Conservation (phyloP, 2,329 filamentous ascomycete genomes). For the Hypoxylon sp. region DNA sequence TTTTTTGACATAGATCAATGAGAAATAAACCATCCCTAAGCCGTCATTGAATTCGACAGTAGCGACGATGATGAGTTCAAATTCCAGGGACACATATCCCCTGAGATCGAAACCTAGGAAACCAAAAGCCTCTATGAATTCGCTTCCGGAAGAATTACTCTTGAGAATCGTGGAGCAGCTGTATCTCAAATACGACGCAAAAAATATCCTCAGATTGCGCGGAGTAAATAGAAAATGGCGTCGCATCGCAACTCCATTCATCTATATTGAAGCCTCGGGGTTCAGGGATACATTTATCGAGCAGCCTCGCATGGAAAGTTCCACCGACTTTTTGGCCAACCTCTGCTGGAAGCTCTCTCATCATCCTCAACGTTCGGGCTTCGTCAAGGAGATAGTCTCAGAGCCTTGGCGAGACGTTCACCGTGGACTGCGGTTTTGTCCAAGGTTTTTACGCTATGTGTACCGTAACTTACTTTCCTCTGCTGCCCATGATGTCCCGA, state of each 20-base stretch:
- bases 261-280: slow-evolving; percentile 14
- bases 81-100: not conserved
- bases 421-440: not conserved
- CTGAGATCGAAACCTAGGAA: not conserved
- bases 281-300: not conserved
- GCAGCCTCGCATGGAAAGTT: not conserved
- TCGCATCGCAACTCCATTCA: slow-evolving; percentile 19
- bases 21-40: not conserved
- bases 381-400: slow-evolving; percentile 18
- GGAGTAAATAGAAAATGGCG: slow-evolving; percentile 20
- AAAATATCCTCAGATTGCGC: slow-evolving; percentile 23
- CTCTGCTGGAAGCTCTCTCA: slow-evolving; percentile 23
- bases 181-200: slow-evolving; percentile 7
- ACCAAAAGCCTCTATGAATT: slow-evolving; percentile 13
- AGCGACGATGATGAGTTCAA: not conserved
- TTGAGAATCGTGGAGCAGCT: slow-evolving; percentile 11
- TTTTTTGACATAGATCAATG: not conserved
- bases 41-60: not conserved
- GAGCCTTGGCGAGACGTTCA: not conserved
- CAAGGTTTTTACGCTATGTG: not conserved
- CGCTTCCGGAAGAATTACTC: slow-evolving; percentile 19
- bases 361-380: slow-evolving; percentile 4
- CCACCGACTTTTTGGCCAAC: not conserved
- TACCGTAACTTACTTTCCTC: not conserved
- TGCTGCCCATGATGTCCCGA: not conserved